Conservation (phyloP, 2,329 filamentous ascomycete genomes). For the Magnaporthales sp. region DNA sequence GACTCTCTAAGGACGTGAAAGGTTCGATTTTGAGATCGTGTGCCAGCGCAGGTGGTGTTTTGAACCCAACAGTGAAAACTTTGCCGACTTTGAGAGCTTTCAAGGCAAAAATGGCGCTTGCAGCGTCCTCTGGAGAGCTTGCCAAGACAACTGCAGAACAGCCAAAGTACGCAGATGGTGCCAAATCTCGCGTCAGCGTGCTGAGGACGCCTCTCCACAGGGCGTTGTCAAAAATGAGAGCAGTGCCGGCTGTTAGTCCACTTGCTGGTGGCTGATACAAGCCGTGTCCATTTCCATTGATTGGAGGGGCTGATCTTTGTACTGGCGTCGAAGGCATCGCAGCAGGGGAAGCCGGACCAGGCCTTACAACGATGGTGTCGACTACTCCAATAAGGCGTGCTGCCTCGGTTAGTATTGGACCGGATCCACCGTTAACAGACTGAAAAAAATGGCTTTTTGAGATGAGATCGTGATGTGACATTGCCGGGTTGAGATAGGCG, state of each 20-base stretch:
- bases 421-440: constrained; percentile 38
- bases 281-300: constrained; percentile 7
- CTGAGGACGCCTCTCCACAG: constrained; percentile 80
- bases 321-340: constrained; percentile 11
- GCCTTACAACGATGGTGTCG: constrained; percentile 67
- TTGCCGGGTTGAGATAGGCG: constrained; percentile 68
- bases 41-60: constrained; percentile 51
- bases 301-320: constrained; percentile 25
- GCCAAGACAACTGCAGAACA: constrained; percentile 70
- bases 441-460: constrained; percentile 43
- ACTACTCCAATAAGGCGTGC: constrained; percentile 71
- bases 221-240: constrained; percentile 70
- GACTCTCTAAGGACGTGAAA: constrained; percentile 64
- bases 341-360: constrained; percentile 29
- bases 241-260: constrained; percentile 37
- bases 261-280: background rate
- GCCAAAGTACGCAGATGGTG: constrained; percentile 71
- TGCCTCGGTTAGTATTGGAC: constrained; percentile 61
- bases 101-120: constrained; percentile 70
- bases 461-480: constrained; percentile 52
- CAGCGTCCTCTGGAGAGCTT: constrained; percentile 64
- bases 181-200: constrained; percentile 71
- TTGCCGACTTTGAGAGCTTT: constrained; percentile 67
- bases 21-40: constrained; percentile 65
- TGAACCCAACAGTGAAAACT: constrained; percentile 80